Conservation (phyloP, 2,329 filamentous ascomycete genomes). For the Byssoonygena ceratinophila region DNA sequence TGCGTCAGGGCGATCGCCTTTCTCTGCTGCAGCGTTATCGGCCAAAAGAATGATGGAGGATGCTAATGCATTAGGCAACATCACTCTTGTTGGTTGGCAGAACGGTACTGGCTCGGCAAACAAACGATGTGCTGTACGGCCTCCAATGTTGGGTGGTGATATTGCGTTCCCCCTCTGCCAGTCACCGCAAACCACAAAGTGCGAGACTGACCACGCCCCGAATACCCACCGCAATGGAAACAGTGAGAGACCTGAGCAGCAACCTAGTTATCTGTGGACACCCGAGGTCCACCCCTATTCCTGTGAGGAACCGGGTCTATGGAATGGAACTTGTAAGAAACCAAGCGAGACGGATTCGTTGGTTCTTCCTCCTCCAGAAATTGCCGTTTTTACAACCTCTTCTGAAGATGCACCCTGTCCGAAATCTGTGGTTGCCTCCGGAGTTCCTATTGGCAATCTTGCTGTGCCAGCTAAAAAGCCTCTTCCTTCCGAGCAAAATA, state of each 20-base stretch:
- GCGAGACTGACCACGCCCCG: slow-evolving; percentile 61
- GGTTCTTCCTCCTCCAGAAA: neutral
- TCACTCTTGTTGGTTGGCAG: slow-evolving; percentile 18
- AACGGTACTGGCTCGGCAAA: slow-evolving; percentile 34
- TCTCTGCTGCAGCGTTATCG: slow-evolving; percentile 26
- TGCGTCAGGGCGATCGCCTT: slow-evolving; percentile 18
- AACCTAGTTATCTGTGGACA: slow-evolving; percentile 52
- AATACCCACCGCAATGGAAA: slow-evolving; percentile 43
- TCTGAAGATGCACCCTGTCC: neutral
- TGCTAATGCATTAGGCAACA: slow-evolving; percentile 2
- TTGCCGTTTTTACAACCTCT: neutral
- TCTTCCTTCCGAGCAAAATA: neutral
- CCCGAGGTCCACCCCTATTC: slow-evolving; percentile 51
- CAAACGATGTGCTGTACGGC: slow-evolving; percentile 52
- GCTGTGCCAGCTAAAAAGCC: neutral
- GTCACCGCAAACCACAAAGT: slow-evolving; percentile 73
- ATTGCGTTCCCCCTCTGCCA: slow-evolving; percentile 69
- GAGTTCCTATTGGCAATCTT: neutral
- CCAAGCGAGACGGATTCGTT: slow-evolving; percentile 1
- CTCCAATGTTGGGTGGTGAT: slow-evolving; percentile 80
- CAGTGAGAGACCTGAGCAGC: slow-evolving; percentile 30
- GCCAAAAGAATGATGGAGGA: slow-evolving; percentile 18
- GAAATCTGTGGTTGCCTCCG: neutral
- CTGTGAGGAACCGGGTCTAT: slow-evolving; percentile 36
- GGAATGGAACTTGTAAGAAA: slow-evolving; percentile 38